Base-by-base conservation (phyloP, 2,329 filamentous ascomycete genomes). In the Drechslerella coelobrocha region DNA sequence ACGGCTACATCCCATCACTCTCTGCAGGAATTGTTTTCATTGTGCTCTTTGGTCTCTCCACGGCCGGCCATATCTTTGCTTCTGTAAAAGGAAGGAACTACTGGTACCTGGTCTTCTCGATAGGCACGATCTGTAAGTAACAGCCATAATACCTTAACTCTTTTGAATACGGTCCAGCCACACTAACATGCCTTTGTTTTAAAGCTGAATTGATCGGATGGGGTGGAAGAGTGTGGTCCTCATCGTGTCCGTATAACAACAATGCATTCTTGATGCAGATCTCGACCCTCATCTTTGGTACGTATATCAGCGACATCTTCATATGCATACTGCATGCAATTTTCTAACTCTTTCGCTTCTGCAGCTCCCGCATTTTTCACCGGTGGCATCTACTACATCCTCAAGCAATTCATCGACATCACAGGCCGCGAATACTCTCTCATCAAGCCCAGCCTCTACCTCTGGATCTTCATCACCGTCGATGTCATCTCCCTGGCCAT, bases 401-500 rank as follows among this genome's bases (percentile, higher is more conserved):
- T 84, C 2, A 82, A 81, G 54, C 78, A 77, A 29, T 79, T 84
- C 63, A 83, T 84, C 76, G 75, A 77, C 24, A 61, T 79, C 9
- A 75, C 82, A 14, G 82, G 82, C 6, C 78, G 76, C 2, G 69
- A 80, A 54, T 81, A 80, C 57, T 82, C 81, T 31, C 73, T 81
- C 27, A 74, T 84, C 6, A 76, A 76, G 5, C 78, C 82, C 0
- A 79, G 75, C 27, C 76, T 80, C 56, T 84, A 83, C 73, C 79
- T 82, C 59, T 80, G 79, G 76, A 78, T 83, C 72, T 84, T 83
- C 75, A 83, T 84, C 75, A 82, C 82, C 37, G 81, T 80, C 75
- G 84, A 85, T 63, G 62, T 85, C 31, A 61, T 85, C 68, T 85
- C 83, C 4, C 82, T 86, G 31, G 78, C 81, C 62, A 78, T 86